Conservation (phyloP, 805 yeast species). For the Candida germanica region DNA sequence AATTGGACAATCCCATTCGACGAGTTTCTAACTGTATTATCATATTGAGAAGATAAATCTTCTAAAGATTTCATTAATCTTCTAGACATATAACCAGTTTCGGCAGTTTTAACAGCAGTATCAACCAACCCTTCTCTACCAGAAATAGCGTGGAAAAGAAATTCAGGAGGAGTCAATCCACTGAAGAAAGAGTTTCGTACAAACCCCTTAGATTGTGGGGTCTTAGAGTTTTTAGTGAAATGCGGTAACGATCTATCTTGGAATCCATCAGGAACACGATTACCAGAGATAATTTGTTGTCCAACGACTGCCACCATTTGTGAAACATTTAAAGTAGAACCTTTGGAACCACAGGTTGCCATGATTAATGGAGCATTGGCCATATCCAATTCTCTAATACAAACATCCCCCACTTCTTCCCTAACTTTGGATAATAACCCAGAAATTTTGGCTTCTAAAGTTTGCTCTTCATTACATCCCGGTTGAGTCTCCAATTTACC, state of each 20-base stretch:
- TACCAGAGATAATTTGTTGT: conserved; percentile 97
- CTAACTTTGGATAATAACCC: conserved; percentile 94
- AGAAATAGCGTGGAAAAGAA: conserved; percentile 96
- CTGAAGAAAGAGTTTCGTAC: conserved; percentile 93
- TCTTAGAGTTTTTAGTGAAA: conserved; percentile 90
- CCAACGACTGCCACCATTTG: conserved; percentile 99
- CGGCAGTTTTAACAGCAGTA: conserved; percentile 99
- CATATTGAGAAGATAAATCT: conserved; percentile 91
- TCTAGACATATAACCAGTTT: conserved; percentile 98
- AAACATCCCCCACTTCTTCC: conserved; percentile 98
- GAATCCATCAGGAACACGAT: conserved; percentile 99
- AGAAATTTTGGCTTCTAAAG: conserved; percentile 95
- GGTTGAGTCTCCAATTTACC: conserved; percentile 98
- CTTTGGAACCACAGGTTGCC: conserved; percentile 99
- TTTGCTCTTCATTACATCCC: conserved; percentile 98
- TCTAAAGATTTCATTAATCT: conserved; percentile 96
- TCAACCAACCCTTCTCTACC: conserved; percentile 99
- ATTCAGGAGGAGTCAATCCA: conserved; percentile 95
- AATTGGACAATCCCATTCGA: conserved; percentile 96
- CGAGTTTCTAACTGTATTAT: conserved; percentile 91
- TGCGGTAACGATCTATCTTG: conserved; percentile 98
- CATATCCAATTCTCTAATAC: conserved; percentile 85
- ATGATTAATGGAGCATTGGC: conserved; percentile 94
- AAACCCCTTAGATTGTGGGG: conserved; percentile 97
- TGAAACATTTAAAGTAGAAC: conserved; percentile 95